phyloP scores from a whole-genome alignment of 2,329 filamentous ascomycete species.

The Claviceps quebecensis region DNA sequence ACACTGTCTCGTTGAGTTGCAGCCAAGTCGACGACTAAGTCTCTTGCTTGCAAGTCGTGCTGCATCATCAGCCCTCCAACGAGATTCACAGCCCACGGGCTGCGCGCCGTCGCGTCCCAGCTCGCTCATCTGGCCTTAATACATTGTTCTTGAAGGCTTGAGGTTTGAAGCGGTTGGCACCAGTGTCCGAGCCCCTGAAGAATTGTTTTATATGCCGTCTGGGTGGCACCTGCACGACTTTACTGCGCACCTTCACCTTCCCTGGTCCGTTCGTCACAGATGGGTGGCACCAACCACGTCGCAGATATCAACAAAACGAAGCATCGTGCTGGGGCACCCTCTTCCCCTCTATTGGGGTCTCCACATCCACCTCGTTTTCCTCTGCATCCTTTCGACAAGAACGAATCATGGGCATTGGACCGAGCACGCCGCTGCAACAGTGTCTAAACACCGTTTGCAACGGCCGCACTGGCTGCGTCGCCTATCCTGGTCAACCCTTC shows the following conservation, averaged over 20 bases:
- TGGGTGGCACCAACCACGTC: background rate
- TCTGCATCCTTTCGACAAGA: background rate
- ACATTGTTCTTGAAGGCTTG: background rate
- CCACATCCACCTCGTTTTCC: background rate
- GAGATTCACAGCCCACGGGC: background rate
- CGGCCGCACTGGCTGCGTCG: constrained; percentile 30
- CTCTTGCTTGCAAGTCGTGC: background rate
- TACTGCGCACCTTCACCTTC: background rate
- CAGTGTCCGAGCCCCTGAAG: background rate
- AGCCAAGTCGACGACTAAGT: background rate
- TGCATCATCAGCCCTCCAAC: background rate
- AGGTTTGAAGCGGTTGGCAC: too few relatives aligned
- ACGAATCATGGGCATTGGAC: constrained; percentile 27
- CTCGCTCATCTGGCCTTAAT: background rate
- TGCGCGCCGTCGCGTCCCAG: background rate
- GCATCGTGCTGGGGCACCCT: background rate
- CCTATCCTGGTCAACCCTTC: constrained; percentile 26
- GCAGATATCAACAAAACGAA: background rate
- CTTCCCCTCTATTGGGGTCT: background rate
- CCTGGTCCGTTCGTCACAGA: background rate
- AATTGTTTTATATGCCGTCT: background rate
- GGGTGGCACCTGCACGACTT: background rate
- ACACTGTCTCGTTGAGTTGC: background rate
- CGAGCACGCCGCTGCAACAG: constrained; percentile 25
- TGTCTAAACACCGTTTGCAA: constrained; percentile 35